Conservation (phyloP, 2,329 filamentous ascomycete species). For the Blumeria hordei region DNA sequence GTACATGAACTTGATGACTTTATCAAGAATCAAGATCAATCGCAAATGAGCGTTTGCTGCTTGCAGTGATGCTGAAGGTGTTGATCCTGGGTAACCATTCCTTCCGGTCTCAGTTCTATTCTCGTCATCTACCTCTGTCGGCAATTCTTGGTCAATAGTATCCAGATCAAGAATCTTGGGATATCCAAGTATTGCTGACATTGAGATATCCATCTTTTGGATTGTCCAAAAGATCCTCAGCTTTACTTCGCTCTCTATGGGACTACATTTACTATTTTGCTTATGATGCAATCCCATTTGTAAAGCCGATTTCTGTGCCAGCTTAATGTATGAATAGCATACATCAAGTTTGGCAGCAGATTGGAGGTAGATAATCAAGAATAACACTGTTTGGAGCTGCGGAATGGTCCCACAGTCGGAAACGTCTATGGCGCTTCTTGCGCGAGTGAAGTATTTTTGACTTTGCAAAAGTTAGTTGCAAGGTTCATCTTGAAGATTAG, state of each 20-base stretch:
- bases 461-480: slow-evolving; percentile 22
- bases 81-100: too few relatives aligned
- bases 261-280: slow-evolving; percentile 33
- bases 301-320: slow-evolving; percentile 51
- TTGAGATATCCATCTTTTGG: slow-evolving; percentile 7
- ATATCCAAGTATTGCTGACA: slow-evolving; percentile 42
- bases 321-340: slow-evolving; percentile 60
- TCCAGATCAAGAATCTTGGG: slow-evolving; percentile 37
- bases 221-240: too few relatives aligned
- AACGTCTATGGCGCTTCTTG: too few relatives aligned
- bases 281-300: slow-evolving; percentile 58
- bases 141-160: slow-evolving; percentile 43
- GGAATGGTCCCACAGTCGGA: too few relatives aligned
- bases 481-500: too few relatives aligned
- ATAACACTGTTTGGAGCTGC: slow-evolving; percentile 38
- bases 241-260: slow-evolving; percentile 25
- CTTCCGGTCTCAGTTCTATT: slow-evolving; percentile 30
- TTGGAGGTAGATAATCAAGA: slow-evolving; percentile 63
- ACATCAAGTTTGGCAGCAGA: slow-evolving; percentile 55
- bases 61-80: too few relatives aligned
- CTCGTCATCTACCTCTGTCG: slow-evolving; percentile 40
- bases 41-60: too few relatives aligned
- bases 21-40: too few relatives aligned
- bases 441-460: slow-evolving; percentile 44
- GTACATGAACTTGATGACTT: too few relatives aligned